Evolutionary conservation across 305 asterid species (phyloP), one percentile per base, ranked within the genome.

Genomic region (Fraxinus angustifolia): DNA sequence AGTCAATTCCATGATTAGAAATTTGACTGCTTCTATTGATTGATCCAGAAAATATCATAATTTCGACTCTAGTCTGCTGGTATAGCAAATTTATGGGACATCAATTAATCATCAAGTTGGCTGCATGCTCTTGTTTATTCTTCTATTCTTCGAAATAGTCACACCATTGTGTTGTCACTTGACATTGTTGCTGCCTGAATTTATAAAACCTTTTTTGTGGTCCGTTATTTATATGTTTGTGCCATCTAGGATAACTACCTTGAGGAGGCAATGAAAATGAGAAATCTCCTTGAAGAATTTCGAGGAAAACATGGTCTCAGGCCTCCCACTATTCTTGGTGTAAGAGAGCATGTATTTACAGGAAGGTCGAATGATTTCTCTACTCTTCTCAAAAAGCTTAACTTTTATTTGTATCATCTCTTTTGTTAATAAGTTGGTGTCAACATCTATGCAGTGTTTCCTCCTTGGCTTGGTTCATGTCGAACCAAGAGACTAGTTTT

Each of bases 401-500:
- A 42, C 17, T 48, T 65, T 36, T 48, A 45, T 67, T 65, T 36
- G 12, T 74, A 0, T 40, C 30, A 30, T 78, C 53, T 79, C 6
- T 76, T 8, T 58, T 21, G 50, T 78, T 36, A 68, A 38, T 79
- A 76, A 34, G 80, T 76, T 76, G 34, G 30, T 81, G 78, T 45
- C 78, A 76, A 79, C 67, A 36, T 77, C 36, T 65, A 34, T 89
- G 92, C 97, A 96, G 98, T 94, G 99, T 96, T 80, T 96, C 98
- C 83, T 96, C 98, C 60, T 91, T 96, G 91, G 99, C 97, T 38
- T 92, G 93, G 98, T 94, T 96, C 86, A 96, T 96, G 99, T 96
- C 99, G 82, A 96, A 96, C 87, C 99, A 96, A 85, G 99, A 96
- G 91, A 93, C 99, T 74, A 96, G 99, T 88, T 96, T 96, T 79